phyloP scores from a whole-genome alignment of 169 alveolate genomes.

The Plasmodium gaboni region DNA sequence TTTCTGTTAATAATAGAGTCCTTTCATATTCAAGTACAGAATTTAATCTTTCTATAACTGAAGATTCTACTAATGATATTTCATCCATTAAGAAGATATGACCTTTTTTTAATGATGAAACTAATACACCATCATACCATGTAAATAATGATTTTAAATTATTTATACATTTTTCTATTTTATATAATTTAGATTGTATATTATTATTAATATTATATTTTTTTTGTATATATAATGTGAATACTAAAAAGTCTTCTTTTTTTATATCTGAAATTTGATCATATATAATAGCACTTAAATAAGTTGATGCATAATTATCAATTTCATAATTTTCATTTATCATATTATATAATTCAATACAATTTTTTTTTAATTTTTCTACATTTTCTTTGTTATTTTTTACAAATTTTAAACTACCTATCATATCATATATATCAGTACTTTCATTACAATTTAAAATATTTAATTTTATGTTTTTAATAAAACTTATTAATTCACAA shows the following conservation, averaged over 20 bases:
- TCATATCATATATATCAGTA: conserved; percentile 97
- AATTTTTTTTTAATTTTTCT: conserved; percentile 51
- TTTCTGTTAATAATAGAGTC: conserved; percentile 87
- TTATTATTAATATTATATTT: conserved; percentile 26
- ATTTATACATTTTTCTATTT: conserved; percentile 35
- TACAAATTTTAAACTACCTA: conserved; percentile 95
- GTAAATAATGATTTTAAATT: conserved; percentile 91
- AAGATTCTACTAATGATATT: conserved; percentile 98
- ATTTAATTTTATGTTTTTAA: conserved; percentile 77
- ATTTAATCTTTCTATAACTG: conserved; percentile 99
- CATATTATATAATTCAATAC: conserved; percentile 69
- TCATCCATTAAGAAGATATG: conserved; percentile 97
- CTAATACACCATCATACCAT: conserved; percentile 99
- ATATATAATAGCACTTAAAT: conserved; percentile 65
- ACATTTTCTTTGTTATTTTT: conserved; percentile 78
- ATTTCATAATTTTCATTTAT: conserved; percentile 11
- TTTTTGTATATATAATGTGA: conserved; percentile 41
- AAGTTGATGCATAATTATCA: conserved; percentile 33
- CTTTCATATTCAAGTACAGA: conserved; percentile 96
- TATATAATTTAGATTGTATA: conserved; percentile 10
- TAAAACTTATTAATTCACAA: conserved; percentile 92
- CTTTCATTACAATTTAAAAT: conserved; percentile 97
- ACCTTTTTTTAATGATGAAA: conserved; percentile 96
- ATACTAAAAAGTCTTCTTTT: conserved; percentile 53
- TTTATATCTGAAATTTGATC: conserved; percentile 58